Conservation (phyloP, 345 rosid genomes). For the Mallotus nudiflorus region DNA sequence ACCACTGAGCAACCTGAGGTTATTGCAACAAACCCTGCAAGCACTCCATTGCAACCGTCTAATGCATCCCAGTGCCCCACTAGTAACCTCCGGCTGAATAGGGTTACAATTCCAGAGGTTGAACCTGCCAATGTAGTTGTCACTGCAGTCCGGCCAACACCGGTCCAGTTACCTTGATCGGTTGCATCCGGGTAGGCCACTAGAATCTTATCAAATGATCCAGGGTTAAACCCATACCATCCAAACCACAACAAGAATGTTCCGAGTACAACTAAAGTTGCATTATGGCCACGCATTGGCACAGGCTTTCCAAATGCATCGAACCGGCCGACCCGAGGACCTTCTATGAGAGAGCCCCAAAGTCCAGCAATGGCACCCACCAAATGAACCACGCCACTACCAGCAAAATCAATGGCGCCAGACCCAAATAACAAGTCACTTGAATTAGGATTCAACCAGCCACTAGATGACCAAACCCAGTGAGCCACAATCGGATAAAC, state of each 20-base stretch:
- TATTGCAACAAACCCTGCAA: conserved; percentile 60
- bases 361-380: conserved; percentile 59
- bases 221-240: conserved; percentile 68
- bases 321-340: conserved; percentile 58
- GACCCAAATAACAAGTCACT: conserved; percentile 46
- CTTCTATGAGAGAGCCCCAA: conserved; percentile 57
- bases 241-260: conserved; percentile 63
- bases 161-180: conserved; percentile 60
- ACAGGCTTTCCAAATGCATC: conserved; percentile 53
- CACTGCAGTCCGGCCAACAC: conserved; percentile 47
- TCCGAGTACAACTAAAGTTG: conserved; percentile 57
- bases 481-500: conserved; percentile 61
- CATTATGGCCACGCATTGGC: conserved; percentile 62
- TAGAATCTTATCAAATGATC: conserved; percentile 51
- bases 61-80: conserved; percentile 64
- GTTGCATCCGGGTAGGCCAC: conserved; percentile 50
- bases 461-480: conserved; percentile 67
- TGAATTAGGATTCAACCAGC: conserved; percentile 56
- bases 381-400: conserved; percentile 59
- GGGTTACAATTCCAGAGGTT: conserved; percentile 47
- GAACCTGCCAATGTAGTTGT: conserved; percentile 58
- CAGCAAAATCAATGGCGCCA: conserved; percentile 65
- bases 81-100: conserved; percentile 51
- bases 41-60: conserved; percentile 59
- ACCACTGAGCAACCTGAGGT: conserved; percentile 66